Base-by-base conservation (phyloP, 169 alveolate genomes). In the Plasmodium relictum region DNA sequence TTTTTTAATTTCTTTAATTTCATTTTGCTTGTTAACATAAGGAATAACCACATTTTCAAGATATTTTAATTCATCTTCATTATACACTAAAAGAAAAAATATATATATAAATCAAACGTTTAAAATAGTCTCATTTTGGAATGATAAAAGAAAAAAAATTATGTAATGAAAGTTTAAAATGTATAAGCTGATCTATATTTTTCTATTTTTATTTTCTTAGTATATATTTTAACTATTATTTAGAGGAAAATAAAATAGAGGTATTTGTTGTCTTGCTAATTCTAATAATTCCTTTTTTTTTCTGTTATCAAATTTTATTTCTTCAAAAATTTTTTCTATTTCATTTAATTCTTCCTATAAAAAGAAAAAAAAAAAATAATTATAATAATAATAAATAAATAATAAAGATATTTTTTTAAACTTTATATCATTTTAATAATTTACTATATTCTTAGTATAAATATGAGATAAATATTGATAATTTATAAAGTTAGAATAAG, bases 1-100 rank as follows among this genome's bases (percentile, higher is more conserved):
- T 61, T 83, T 83, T 3, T 83, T 74, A 12, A 70, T 54, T 62
- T 83, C 73, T 37, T 66, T 69, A 44, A 70, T 50, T 42, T 66
- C 73, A 20, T 83, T 68, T 62, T 83, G 86, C 61, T 68, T 69
- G 24, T 70, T 66, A 26, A 83, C 91, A 56, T 83, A 83, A 24
- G 91, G 91, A 0, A 83, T 26, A 73, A 83, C 22, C 26, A 70
- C 39, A 22, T 52, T 70, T 62, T 70, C 85, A 58, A 69, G 68
- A 62, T 69, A 83, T 20, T 70, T 68, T 16, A 83, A 52, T 31
- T 83, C 91, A 41, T 65, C 72, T 83, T 83, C 91, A 50, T 41
- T 83, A 45, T 83, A 83, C 91, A 83, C 91, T 83, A 7, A 44
- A 48, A 54, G 10, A 62, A 45, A 39, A 52, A 20, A 48, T 22